phyloP scores from a whole-genome alignment of 2,329 filamentous ascomycete genomes.

The Herpotrichia juniperi region DNA sequence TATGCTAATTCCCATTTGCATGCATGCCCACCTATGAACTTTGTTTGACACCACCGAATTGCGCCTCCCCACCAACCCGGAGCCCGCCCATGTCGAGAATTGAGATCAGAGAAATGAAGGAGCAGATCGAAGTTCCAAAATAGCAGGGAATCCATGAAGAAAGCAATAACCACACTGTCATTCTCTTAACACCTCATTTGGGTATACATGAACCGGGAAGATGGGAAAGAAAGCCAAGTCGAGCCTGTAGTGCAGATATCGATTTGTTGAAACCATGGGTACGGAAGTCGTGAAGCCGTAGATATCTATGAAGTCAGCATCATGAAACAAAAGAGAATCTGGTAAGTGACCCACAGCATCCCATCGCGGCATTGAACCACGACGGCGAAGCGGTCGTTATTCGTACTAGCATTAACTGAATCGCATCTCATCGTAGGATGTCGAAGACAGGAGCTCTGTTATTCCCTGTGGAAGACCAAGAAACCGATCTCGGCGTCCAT shows the following conservation, averaged over 20 bases:
- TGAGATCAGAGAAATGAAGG: neutral
- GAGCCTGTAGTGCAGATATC: too few species aligned
- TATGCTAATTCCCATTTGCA: neutral
- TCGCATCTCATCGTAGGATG: neutral
- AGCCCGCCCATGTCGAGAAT: neutral
- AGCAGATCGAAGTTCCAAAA: too few species aligned
- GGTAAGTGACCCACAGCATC: neutral
- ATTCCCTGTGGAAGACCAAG: conserved; percentile 40
- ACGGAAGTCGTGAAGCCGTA: neutral
- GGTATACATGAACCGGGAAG: too few species aligned
- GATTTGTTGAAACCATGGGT: neutral
- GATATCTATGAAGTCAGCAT: neutral
- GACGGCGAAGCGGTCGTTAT: neutral
- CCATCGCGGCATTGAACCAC: neutral
- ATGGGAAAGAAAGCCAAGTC: too few species aligned
- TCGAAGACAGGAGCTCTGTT: neutral
- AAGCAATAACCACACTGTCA: neutral
- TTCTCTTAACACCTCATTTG: neutral
- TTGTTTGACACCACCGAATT: neutral
- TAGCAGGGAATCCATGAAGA: neutral
- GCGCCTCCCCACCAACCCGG: neutral
- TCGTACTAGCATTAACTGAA: neutral
- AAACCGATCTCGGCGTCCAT: conserved; percentile 42
- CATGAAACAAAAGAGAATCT: neutral
- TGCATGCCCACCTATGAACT: too few species aligned